Conservation (phyloP, 495 filamentous ascomycete species). For the Penicillium subrubescens region DNA sequence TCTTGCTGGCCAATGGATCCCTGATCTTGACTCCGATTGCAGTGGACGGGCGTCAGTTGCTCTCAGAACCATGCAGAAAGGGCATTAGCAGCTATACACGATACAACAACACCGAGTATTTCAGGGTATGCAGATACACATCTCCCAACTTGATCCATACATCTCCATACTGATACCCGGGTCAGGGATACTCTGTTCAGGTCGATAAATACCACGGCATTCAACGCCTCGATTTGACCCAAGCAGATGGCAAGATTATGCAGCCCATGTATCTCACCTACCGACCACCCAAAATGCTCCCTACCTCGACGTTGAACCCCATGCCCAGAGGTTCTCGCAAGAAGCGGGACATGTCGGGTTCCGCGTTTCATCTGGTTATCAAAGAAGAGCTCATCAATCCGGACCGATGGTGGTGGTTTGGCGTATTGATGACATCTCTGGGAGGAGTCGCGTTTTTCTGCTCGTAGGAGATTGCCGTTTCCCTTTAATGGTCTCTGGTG, state of each 20-base stretch:
- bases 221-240: slow-evolving; percentile 65
- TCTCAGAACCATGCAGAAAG: slow-evolving; percentile 66
- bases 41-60: slow-evolving; percentile 71
- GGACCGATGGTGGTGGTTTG: slow-evolving; percentile 70
- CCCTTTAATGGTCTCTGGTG: not conserved
- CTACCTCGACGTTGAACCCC: slow-evolving; percentile 69
- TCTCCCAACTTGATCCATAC: not conserved
- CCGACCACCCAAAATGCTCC: slow-evolving; percentile 73
- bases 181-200: slow-evolving; percentile 62
- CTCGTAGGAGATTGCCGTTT: slow-evolving; percentile 19
- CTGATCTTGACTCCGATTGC: slow-evolving; percentile 63
- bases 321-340: slow-evolving; percentile 27
- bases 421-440: slow-evolving; percentile 64
- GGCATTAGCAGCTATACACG: slow-evolving; percentile 60
- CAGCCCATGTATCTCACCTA: slow-evolving; percentile 75
- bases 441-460: slow-evolving; percentile 49
- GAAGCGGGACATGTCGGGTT: slow-evolving; percentile 22
- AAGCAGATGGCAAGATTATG: slow-evolving; percentile 66
- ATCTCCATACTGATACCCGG: slow-evolving; percentile 18
- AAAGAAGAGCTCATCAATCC: slow-evolving; percentile 53
- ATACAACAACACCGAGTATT: slow-evolving; percentile 68
- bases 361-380: slow-evolving; percentile 34
- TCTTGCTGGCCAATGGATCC: slow-evolving; percentile 56
- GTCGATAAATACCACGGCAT: slow-evolving; percentile 64
- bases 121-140: slow-evolving; percentile 60